Evolutionary conservation across 164 flowering plant genomes (phyloP).

Genomic region (Taxillus chinensis): DNA sequence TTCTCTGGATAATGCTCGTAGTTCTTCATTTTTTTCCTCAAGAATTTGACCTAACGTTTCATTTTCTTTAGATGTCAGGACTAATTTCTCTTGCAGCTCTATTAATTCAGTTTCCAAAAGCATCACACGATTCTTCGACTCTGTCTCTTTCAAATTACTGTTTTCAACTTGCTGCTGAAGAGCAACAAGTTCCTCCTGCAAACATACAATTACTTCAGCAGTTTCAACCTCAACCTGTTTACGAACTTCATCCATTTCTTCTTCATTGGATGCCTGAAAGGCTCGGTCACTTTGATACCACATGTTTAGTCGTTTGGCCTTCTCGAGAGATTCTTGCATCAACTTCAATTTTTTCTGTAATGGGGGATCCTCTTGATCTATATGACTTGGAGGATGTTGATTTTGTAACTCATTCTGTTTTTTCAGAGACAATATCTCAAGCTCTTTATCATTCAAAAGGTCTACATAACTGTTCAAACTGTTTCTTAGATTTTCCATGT

Average conservation of each 20-base stretch:
- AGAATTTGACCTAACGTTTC: conserved; percentile 27
- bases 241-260: conserved; percentile 76
- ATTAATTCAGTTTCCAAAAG: conserved; percentile 35
- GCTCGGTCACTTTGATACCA: conserved; percentile 60
- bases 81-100: conserved; percentile 31
- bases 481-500: conserved; percentile 52
- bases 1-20: conserved; percentile 37
- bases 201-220: conserved; percentile 86
- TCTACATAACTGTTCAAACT: conserved; percentile 26
- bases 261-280: conserved; percentile 46
- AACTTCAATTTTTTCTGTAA: conserved; percentile 49
- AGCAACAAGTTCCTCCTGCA: conserved; percentile 72
- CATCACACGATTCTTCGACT: conserved; percentile 24
- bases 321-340: conserved; percentile 88
- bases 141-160: conserved; percentile 39
- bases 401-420: conserved; percentile 29
- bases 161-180: conserved; percentile 73
- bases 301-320: conserved; percentile 55
- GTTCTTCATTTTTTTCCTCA: conserved; percentile 41
- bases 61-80: conserved; percentile 30
- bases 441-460: conserved; percentile 41
- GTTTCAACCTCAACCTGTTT: conserved; percentile 94
- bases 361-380: conserved; percentile 28
- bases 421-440: conserved; percentile 42
- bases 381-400: conserved; percentile 15